These are phyloP conservation scores for Stipa capillata DNA, from an alignment of 176 grass and related monocot genomes.

Conservation along the genomic window DNA sequence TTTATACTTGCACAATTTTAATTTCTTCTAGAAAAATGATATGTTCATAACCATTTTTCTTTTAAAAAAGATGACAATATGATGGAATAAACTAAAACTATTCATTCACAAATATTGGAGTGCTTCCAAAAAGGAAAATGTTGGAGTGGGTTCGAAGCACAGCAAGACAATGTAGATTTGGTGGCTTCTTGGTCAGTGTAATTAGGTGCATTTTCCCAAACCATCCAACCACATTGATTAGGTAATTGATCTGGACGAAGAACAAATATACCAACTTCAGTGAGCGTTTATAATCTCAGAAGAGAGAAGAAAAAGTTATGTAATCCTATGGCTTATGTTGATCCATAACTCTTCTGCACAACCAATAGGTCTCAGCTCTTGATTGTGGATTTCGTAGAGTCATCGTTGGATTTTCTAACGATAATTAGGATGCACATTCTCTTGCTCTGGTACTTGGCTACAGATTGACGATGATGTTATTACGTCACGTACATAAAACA, in stretches of 20 bases:
- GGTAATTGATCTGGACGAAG: conserved; percentile 1
- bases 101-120: not conserved
- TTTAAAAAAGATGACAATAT: not conserved
- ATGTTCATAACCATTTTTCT: too few relatives aligned
- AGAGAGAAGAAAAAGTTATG: not conserved
- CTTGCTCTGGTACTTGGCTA: not conserved
- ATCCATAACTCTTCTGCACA: too few relatives aligned
- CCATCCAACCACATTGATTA: not conserved
- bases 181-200: not conserved
- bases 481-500: not conserved
- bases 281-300: not conserved
- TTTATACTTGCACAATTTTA: too few relatives aligned
- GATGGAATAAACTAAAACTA: not conserved
- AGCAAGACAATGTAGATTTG: not conserved
- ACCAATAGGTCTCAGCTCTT: not conserved
- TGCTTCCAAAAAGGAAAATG: not conserved
- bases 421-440: not conserved
- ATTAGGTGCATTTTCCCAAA: conserved; percentile 14
- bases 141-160: conserved; percentile 30
- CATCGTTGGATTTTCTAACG: not conserved
- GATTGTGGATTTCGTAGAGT: not conserved
- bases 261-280: not conserved
- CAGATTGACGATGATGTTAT: not conserved
- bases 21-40: too few relatives aligned
- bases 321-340: not conserved